Evolutionary conservation across 345 rosid species (phyloP).

Genomic region (Erysimum cheiranthoides): DNA sequence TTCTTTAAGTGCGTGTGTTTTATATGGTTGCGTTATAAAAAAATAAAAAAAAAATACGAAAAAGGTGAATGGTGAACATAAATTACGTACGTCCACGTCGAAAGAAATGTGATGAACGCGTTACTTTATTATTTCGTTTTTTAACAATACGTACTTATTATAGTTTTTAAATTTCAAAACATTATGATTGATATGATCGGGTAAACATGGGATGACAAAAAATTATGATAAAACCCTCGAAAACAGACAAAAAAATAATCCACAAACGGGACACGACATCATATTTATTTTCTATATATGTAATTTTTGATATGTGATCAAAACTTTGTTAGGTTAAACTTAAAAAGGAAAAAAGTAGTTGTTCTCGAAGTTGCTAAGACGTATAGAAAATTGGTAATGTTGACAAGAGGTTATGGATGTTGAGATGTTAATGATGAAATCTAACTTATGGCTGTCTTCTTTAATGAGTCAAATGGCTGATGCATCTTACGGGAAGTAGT

Average conservation of each 20-base stretch:
- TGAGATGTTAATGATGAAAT: constrained; percentile 26
- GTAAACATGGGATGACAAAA: background rate
- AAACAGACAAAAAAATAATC: constrained; percentile 1
- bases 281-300: background rate
- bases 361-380: constrained; percentile 14
- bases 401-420: background rate
- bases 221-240: constrained; percentile 4
- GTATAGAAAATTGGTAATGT: constrained; percentile 20
- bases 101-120: background rate
- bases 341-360: constrained; percentile 11
- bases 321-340: background rate
- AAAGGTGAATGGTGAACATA: background rate
- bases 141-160: background rate
- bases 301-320: background rate
- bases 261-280: background rate
- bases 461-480: constrained; percentile 40
- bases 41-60: background rate
- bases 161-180: background rate
- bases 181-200: background rate
- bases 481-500: constrained; percentile 36
- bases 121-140: no score
- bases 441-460: constrained; percentile 41
- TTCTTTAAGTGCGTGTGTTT: background rate
- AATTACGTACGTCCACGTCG: background rate
- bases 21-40: background rate